Evolutionary conservation across 495 filamentous ascomycete species (phyloP).

Genomic region (Ramalina intermedia): DNA sequence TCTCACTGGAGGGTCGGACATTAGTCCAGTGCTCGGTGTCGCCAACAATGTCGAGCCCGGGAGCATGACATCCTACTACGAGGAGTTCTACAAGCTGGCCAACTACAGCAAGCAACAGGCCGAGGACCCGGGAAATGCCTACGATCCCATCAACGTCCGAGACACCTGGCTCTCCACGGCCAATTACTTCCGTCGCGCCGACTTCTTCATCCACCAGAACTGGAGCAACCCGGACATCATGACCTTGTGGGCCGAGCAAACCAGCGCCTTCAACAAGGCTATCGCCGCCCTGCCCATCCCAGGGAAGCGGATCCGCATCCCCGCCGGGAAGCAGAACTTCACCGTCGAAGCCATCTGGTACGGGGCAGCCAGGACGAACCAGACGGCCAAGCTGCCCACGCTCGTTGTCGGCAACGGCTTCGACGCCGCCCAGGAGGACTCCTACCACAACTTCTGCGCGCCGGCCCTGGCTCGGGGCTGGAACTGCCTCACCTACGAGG

Average conservation of each 20-base stretch:
- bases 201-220: constrained; percentile 32
- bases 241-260: constrained; percentile 31
- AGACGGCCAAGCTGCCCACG: constrained; percentile 17
- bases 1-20: no score
- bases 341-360: constrained; percentile 21
- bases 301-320: constrained; percentile 21
- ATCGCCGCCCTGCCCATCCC: constrained; percentile 24
- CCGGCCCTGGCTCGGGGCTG: constrained; percentile 28
- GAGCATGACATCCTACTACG: no score
- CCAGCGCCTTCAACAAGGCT: constrained; percentile 24
- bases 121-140: no score
- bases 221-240: constrained; percentile 17
- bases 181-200: constrained; percentile 29
- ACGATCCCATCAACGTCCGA: no score
- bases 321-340: constrained; percentile 15
- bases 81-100: no score
- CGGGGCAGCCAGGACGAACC: constrained; percentile 1
- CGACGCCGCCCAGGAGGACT: constrained; percentile 32
- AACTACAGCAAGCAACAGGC: no score
- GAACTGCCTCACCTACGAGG: constrained; percentile 34
- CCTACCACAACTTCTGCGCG: constrained; percentile 22
- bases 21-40: no score
- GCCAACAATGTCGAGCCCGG: no score
- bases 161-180: constrained; percentile 19
- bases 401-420: constrained; percentile 27